Percentiles rank a stretch among this genome's conserved stretches.
phyloP scores from a whole-genome alignment of 345 rosid genomes.

The Citrus inodora region DNA sequence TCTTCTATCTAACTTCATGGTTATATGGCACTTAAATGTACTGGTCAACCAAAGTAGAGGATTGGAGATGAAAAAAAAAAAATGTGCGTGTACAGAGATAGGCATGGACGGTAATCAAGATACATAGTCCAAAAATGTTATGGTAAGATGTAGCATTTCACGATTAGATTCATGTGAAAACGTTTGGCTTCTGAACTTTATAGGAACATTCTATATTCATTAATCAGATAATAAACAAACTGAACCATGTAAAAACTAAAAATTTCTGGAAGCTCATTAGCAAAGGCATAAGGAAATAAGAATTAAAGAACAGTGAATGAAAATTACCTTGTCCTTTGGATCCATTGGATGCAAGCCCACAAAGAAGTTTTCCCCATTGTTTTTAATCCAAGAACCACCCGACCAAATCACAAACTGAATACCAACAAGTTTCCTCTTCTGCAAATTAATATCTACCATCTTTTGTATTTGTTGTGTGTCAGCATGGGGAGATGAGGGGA shows the following conservation, averaged over 20 bases:
- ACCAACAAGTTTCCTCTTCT: slow-evolving; percentile 42
- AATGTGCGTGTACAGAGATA: not conserved
- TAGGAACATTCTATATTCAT: not conserved
- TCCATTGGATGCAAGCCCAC: slow-evolving; percentile 30
- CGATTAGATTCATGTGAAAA: not conserved
- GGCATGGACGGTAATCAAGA: not conserved
- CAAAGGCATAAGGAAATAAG: not conserved
- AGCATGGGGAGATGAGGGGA: not conserved
- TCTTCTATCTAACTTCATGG: not conserved
- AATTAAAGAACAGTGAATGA: not conserved
- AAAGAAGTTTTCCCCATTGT: slow-evolving; percentile 47
- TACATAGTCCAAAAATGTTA: not conserved
- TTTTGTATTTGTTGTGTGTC: slow-evolving; percentile 17
- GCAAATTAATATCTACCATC: slow-evolving; percentile 45
- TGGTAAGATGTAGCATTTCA: not conserved
- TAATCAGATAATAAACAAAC: not conserved
- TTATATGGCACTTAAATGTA: not conserved
- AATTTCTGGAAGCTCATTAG: not conserved
- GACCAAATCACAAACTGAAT: slow-evolving; percentile 61
- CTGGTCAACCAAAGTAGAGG: not conserved
- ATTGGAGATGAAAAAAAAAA: too few relatives aligned
- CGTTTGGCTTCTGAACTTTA: not conserved
- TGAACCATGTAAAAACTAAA: not conserved
- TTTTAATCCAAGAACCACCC: slow-evolving; percentile 52
- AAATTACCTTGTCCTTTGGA: slow-evolving; percentile 36